Evolutionary conservation across 169 alveolate species (phyloP).

Genomic region (Plasmodium falciparum): DNA sequence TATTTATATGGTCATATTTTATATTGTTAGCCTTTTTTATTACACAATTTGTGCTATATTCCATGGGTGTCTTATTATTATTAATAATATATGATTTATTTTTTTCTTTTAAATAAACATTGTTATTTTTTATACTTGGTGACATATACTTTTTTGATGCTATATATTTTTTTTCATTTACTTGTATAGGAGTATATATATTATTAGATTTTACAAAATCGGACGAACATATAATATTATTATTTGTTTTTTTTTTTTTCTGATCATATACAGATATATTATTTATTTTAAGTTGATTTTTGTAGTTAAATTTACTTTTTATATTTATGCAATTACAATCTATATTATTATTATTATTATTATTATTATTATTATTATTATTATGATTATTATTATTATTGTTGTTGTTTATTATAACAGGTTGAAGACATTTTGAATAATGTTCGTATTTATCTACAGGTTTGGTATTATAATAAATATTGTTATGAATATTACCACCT

Average conservation of each 20-base stretch:
- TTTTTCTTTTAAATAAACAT: background rate
- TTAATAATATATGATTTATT: background rate
- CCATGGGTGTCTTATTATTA: background rate
- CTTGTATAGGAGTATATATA: background rate
- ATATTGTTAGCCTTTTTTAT: no score
- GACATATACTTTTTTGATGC: no score
- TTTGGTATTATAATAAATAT: no score
- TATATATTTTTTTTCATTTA: background rate
- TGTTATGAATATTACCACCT: no score
- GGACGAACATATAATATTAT: background rate
- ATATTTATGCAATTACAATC: background rate
- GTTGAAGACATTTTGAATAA: no score
- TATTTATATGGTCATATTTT: background rate
- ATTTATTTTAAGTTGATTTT: no score
- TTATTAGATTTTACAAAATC: background rate
- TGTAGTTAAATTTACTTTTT: background rate
- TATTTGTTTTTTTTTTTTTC: background rate
- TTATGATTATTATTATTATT: background rate
- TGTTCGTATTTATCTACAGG: no score
- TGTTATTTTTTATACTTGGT: no score
- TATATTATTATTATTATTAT: background rate
- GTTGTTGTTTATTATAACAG: background rate
- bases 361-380: background rate
- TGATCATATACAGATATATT: no score
- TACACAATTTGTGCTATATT: background rate